Evolutionary conservation across 129 eudicot species (phyloP), one percentile per base, ranked within the genome.

Genomic region (Calendula officinalis): DNA sequence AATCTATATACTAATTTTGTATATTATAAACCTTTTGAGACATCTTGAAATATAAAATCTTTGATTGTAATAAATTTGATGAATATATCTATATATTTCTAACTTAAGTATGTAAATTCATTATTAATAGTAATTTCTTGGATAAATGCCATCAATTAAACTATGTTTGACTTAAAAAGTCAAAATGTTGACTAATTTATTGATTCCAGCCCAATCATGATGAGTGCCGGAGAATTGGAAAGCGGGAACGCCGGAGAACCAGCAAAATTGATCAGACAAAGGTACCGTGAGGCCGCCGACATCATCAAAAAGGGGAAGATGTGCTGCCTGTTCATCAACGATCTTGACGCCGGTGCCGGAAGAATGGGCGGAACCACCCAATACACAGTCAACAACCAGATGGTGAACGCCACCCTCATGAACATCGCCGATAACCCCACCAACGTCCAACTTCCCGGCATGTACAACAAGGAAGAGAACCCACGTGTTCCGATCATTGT

Each of bases 201-300:
- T 37, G 13, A 41, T 42, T 62, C 41, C 82, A 88, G 96, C 77
- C 98, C 96, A 11, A 92, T 92, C 58, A 88, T 92, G 95, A 88
- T 92, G 98, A 92, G 98, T 78, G 96, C 98, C 34, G 98, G 98
- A 88, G 99, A 92, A 60, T 47, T 92, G 56, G 98, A 92, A 75
- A 87, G 96, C 59, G 98, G 98, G 45, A 92, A 85, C 39, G 98
- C 96, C 6, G 98, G 98, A 74, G 98, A 92, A 80, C 98, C 98
- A 3, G 96, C 98, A 0, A 92, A 92, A 77, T 62, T 92, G 42
- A 92, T 92, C 75, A 74, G 98, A 51, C 96, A 92, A 67, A 88
- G 98, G 78, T 92, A 92, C 80, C 84, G 98, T 41, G 98, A 92
- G 55, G 98, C 98, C 0, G 80, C 98, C 0, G 96, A 92, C 35